phyloP scores from a whole-genome alignment of 805 yeast species.

The Sungouiella blattae region DNA sequence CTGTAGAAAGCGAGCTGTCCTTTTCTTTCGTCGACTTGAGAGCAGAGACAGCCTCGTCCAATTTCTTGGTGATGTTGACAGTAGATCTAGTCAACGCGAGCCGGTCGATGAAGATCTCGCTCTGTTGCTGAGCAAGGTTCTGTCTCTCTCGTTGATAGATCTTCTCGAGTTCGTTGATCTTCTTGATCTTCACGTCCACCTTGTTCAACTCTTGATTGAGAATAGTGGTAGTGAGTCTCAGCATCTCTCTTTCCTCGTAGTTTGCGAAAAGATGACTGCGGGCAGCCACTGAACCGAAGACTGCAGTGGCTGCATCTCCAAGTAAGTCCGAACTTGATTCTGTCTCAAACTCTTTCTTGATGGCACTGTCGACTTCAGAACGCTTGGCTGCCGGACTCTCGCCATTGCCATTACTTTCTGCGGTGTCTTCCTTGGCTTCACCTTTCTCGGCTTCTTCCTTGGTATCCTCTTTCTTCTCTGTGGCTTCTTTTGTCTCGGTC shows the following conservation, averaged over 20 bases:
- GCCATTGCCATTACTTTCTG: constrained; percentile 1
- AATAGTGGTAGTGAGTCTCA: constrained; percentile 52
- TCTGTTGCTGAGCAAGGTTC: constrained; percentile 57
- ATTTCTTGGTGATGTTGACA: constrained; percentile 44
- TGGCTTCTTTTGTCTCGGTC: constrained; percentile 11
- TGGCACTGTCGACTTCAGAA: constrained; percentile 5
- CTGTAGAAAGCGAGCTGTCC: constrained; percentile 9
- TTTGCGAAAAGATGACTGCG: constrained; percentile 76
- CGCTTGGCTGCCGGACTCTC: constrained; percentile 5
- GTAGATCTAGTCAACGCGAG: constrained; percentile 63
- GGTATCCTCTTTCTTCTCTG: constrained; percentile 2
- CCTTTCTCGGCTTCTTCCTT: constrained; percentile 6
- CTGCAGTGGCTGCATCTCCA: constrained; percentile 62
- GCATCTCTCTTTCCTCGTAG: constrained; percentile 76
- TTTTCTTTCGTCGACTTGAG: constrained; percentile 8
- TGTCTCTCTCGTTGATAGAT: constrained; percentile 64
- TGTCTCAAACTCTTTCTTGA: background rate
- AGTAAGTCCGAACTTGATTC: constrained; percentile 22
- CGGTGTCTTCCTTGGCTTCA: background rate
- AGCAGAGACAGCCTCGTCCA: constrained; percentile 31
- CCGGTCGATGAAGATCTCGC: constrained; percentile 63
- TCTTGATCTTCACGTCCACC: constrained; percentile 58
- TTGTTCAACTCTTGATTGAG: constrained; percentile 61
- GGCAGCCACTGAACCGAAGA: constrained; percentile 74
- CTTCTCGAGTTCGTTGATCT: constrained; percentile 59